Evolutionary conservation across 2,329 filamentous ascomycete genomes (phyloP).

Genomic region (Chrysosporium keratinophilum): DNA sequence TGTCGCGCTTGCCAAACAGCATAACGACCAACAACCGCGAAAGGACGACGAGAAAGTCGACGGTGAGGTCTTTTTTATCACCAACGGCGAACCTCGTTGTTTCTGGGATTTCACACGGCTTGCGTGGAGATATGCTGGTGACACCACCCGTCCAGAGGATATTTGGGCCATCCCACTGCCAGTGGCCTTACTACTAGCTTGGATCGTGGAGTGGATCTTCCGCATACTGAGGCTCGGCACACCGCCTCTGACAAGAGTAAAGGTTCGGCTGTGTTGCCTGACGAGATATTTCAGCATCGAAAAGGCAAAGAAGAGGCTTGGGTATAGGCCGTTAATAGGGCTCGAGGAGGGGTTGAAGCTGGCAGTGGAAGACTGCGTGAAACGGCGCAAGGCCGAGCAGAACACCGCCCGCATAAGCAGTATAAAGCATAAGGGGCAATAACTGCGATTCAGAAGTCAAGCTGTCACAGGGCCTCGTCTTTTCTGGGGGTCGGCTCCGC

Average conservation of each 20-base stretch:
- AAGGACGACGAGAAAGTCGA: conserved; percentile 56
- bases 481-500: no score
- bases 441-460: no score
- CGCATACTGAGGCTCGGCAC: not conserved
- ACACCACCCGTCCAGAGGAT: not conserved
- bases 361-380: no score
- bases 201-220: not conserved
- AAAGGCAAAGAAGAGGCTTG: not conserved
- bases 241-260: no score
- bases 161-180: not conserved
- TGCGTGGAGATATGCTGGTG: not conserved
- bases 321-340: not conserved
- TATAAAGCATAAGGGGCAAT: no score
- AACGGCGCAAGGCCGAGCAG: no score
- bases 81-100: conserved; percentile 70
- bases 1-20: conserved; percentile 52
- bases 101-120: conserved; percentile 67
- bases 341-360: not conserved
- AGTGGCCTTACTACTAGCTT: not conserved
- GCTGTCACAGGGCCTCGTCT: no score
- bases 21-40: conserved; percentile 41
- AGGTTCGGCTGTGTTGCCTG: not conserved
- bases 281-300: not conserved
- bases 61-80: conserved; percentile 71
- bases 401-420: no score